These are phyloP conservation scores for Cenchrus purpureus DNA, from an alignment of 176 grass and related monocot species.

Conservation along the genomic window DNA sequence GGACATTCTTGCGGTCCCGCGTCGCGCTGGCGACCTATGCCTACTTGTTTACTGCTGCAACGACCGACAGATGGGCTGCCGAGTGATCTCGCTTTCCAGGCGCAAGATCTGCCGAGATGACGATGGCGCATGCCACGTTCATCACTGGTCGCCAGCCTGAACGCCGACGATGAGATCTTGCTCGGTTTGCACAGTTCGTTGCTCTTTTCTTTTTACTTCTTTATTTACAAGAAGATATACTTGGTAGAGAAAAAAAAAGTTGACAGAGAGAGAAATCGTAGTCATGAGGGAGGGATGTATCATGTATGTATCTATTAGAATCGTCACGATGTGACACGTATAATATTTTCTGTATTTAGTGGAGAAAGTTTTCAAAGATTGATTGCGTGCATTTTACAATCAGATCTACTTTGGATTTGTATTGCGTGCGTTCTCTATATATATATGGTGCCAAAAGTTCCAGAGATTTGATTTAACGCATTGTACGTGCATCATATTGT, in stretches of 20 bases:
- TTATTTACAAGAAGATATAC: neutral
- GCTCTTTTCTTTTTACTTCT: no score
- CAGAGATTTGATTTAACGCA: no score
- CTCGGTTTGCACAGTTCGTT: neutral
- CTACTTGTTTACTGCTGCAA: slow-evolving; percentile 2
- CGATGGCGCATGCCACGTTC: neutral
- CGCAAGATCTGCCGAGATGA: slow-evolving; percentile 15
- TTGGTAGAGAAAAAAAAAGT: neutral
- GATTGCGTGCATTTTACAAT: neutral
- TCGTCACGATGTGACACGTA: neutral
- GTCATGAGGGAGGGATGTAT: neutral
- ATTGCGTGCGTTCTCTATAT: no score
- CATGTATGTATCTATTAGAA: neutral
- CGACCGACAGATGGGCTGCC: slow-evolving; percentile 42
- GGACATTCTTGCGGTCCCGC: slow-evolving; percentile 15
- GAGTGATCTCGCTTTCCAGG: slow-evolving; percentile 38
- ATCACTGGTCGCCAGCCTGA: neutral
- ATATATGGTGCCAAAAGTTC: no score
- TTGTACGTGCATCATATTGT: neutral
- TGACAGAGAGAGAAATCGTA: neutral
- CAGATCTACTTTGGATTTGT: neutral
- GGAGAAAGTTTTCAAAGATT: slow-evolving; percentile 9
- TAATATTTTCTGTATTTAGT: neutral
- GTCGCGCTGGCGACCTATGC: slow-evolving; percentile 6
- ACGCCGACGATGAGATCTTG: neutral